Evolutionary conservation across 805 yeast species (phyloP).

Genomic region (Barnettozyma californica): DNA sequence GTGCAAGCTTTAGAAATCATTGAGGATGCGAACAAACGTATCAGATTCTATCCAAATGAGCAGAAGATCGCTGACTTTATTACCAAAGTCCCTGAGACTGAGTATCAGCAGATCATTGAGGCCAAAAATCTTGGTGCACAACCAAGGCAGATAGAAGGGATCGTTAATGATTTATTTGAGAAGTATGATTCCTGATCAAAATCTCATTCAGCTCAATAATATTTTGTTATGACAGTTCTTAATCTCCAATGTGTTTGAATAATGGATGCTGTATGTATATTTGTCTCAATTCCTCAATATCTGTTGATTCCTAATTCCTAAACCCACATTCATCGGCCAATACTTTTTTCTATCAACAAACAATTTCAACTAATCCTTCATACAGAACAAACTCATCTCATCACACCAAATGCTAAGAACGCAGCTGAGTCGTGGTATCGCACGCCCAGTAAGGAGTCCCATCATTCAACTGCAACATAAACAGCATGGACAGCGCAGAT

Average conservation of each 20-base stretch:
- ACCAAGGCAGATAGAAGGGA: constrained; percentile 2
- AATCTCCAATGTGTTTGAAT: too few species aligned
- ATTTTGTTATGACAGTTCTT: too few species aligned
- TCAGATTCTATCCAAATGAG: constrained; percentile 2
- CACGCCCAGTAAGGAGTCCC: neutral
- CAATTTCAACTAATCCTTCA: neutral
- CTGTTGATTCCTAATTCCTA: neutral
- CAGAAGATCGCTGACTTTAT: neutral
- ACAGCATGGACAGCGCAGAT: neutral
- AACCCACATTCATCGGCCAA: neutral
- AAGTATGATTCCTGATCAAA: neutral
- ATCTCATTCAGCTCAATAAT: neutral
- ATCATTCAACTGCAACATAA: neutral
- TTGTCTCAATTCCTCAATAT: too few species aligned
- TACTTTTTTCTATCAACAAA: neutral
- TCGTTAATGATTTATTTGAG: neutral
- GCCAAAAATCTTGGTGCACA: neutral
- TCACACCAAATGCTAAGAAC: neutral
- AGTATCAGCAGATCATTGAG: neutral
- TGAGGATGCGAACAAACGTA: neutral
- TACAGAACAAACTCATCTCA: too few species aligned
- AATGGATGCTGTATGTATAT: too few species aligned
- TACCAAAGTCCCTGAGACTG: neutral
- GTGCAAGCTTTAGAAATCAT: neutral
- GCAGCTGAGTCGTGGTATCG: neutral